These are phyloP conservation scores for Boechera stricta DNA, from an alignment of 345 rosid genomes.

Conservation along the genomic window DNA sequence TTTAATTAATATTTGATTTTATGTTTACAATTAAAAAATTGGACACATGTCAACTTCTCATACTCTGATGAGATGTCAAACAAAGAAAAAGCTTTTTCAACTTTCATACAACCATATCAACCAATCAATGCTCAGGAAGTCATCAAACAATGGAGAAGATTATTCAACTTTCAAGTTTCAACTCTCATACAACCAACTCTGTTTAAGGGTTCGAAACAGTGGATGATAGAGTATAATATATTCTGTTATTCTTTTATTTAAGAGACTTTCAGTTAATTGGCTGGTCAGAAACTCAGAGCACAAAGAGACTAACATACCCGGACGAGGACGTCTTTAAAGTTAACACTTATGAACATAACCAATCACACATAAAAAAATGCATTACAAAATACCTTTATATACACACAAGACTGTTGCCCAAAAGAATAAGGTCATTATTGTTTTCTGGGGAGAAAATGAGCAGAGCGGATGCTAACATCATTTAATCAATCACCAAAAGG, in stretches of 20 bases:
- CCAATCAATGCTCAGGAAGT: no score
- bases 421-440: conserved; percentile 38
- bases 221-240: conserved; percentile 4
- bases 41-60: not conserved
- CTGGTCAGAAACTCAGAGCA: conserved; percentile 19
- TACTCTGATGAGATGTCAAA: not conserved
- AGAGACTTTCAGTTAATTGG: conserved; percentile 6
- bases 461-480: conserved; percentile 29
- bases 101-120: not conserved
- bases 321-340: conserved; percentile 9
- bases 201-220: not conserved
- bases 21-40: not conserved
- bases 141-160: no score
- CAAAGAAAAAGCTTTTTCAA: not conserved
- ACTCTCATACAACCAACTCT: no score
- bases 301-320: not conserved
- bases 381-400: conserved; percentile 40
- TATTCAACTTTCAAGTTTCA: no score
- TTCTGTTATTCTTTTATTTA: not conserved
- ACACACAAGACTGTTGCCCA: conserved; percentile 39
- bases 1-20: not conserved
- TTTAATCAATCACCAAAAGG: conserved; percentile 35
- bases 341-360: conserved; percentile 18
- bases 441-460: conserved; percentile 27
- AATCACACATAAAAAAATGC: conserved; percentile 20